These are phyloP conservation scores for Amanita fuliginea DNA, from an alignment of 768 basidiomycete genomes.

Conservation along the genomic window DNA sequence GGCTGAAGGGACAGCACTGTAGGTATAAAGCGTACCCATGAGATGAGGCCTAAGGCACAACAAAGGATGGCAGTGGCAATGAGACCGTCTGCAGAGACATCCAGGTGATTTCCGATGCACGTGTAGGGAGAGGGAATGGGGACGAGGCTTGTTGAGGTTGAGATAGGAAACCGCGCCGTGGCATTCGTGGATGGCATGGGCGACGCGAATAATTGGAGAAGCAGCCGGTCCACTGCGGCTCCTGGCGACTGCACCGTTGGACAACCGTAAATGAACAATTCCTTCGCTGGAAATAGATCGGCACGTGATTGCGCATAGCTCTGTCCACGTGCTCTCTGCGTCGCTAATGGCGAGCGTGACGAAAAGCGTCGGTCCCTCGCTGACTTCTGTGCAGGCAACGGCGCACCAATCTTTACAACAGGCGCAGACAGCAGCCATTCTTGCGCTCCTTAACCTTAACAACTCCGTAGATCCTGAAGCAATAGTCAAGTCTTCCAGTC, in stretches of 20 bases:
- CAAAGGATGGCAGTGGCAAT: slow-evolving; percentile 47
- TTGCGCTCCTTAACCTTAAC: slow-evolving; percentile 82
- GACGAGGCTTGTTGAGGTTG: slow-evolving; percentile 4
- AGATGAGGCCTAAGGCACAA: slow-evolving; percentile 45
- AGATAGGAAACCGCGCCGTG: background rate
- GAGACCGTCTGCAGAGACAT: slow-evolving; percentile 51
- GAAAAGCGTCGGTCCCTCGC: background rate
- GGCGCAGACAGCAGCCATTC: slow-evolving; percentile 76
- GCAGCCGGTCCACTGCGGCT: background rate
- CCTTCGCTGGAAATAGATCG: background rate
- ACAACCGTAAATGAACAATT: background rate
- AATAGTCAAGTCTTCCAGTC: slow-evolving; percentile 27
- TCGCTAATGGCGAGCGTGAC: slow-evolving; percentile 23
- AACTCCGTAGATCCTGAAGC: slow-evolving; percentile 32
- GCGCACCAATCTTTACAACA: slow-evolving; percentile 66
- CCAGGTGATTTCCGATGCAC: slow-evolving; percentile 57
- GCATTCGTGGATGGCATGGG: slow-evolving; percentile 10
- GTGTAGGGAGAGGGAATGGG: slow-evolving; percentile 20
- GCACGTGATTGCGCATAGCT: background rate
- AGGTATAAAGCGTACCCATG: slow-evolving; percentile 43
- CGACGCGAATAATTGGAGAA: background rate
- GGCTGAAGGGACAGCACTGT: background rate
- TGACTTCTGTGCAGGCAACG: slow-evolving; percentile 14
- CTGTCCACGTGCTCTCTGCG: background rate
- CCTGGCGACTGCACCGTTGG: background rate